Evolutionary conservation across 805 yeast species (phyloP), one percentile per base, ranked within the genome.

Genomic region (Candida morakotiae): DNA sequence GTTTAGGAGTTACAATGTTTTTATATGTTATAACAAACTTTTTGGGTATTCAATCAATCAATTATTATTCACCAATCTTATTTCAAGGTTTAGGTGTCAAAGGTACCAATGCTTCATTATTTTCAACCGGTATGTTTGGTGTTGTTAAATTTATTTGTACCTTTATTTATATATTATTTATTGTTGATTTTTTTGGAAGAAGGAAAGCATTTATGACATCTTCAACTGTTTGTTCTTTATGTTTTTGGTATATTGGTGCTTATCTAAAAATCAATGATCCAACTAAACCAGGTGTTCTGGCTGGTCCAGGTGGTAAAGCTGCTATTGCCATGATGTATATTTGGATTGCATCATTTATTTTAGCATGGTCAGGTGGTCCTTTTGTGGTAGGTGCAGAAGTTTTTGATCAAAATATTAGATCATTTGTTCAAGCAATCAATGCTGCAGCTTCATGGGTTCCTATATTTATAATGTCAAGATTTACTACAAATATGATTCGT

Each of bases 11-110:
- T 6, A 60, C 68, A 4, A 55, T 62, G 38, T 32, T 53, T 5
- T 50, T 64, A 31, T 61, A 62, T 40, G 48, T 63, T 20, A 61
- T 61, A 49, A 67, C 60, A 42, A 64, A 62, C 49, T 62, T 64
- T 43, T 44, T 75, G 26, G 70, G 75, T 30, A 39, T 64, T 24
- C 70, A 69, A 44, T 68, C 79, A 6, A 58, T 77, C 31, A 76
- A 81, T 2, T 73, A 75, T 34, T 77, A 77, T 45, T 75, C 81
- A 26, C 73, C 81, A 2, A 75, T 72, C 35, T 54, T 76, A 30
- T 70, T 75, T 42, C 65, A 64, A 4, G 56, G 72, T 41, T 67
- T 69, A 36, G 61, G 67, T 36, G 48, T 52, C 8, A 55, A 59
- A 42, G 68, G 69, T 10, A 58, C 65, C 5, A 60, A 60, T 37